Evolutionary conservation across 2,329 filamentous ascomycete species (phyloP).

Genomic region (Davidsoniella australis): DNA sequence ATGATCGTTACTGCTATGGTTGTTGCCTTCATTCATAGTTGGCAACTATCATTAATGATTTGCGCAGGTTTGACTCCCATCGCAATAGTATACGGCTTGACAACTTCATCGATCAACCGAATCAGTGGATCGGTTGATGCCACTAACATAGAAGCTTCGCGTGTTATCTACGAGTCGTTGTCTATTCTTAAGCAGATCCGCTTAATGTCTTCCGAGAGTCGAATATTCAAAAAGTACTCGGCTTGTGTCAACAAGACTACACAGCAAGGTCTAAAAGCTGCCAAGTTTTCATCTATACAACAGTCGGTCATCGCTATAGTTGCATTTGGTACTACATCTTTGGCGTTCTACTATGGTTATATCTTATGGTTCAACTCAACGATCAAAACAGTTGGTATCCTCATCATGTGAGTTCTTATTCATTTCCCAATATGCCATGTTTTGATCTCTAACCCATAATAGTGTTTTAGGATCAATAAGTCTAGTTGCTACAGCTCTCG

Average conservation of each 20-base stretch:
- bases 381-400: slow-evolving; percentile 14
- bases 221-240: slow-evolving; percentile 21
- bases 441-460: not conserved
- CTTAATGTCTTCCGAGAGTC: slow-evolving; percentile 24
- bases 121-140: slow-evolving; percentile 21
- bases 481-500: slow-evolving; percentile 19
- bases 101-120: slow-evolving; percentile 20
- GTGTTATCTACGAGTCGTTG: slow-evolving; percentile 25
- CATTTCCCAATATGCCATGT: not conserved
- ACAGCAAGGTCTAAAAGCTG: slow-evolving; percentile 17
- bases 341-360: slow-evolving; percentile 15
- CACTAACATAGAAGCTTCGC: slow-evolving; percentile 21
- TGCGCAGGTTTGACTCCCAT: slow-evolving; percentile 29
- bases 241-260: slow-evolving; percentile 22
- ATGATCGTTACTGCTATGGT: slow-evolving; percentile 28
- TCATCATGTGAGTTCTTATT: slow-evolving; percentile 15
- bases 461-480: slow-evolving; percentile 16
- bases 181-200: slow-evolving; percentile 26
- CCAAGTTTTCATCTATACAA: slow-evolving; percentile 16
- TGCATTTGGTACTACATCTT: slow-evolving; percentile 12
- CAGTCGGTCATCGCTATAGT: slow-evolving; percentile 12
- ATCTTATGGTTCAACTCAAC: slow-evolving; percentile 14
- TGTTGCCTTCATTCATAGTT: slow-evolving; percentile 34
- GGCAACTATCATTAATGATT: slow-evolving; percentile 33
- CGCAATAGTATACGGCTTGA: slow-evolving; percentile 18